phyloP scores from a whole-genome alignment of 2,329 filamentous ascomycete genomes.

The Colletotrichum caudatum region DNA sequence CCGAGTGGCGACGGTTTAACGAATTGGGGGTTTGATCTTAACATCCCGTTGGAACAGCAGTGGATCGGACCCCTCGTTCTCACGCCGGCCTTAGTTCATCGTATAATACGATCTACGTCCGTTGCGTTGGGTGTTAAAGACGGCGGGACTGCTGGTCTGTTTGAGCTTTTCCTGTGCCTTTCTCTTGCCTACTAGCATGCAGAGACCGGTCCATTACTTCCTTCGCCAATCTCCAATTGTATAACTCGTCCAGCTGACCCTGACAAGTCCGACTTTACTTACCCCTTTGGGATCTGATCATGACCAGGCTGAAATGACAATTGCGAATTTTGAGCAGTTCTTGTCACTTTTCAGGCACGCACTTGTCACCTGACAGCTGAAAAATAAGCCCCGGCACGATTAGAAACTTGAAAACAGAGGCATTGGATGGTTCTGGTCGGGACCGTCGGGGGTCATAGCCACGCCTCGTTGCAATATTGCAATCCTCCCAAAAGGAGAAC shows the following conservation, averaged over 20 bases:
- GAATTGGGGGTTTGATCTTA: conserved; percentile 13
- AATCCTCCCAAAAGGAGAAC: neutral
- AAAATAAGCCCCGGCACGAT: neutral
- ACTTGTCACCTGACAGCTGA: neutral
- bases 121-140: neutral
- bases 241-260: neutral
- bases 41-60: neutral
- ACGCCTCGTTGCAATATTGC: neutral
- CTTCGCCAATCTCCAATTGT: neutral
- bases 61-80: conserved; percentile 16
- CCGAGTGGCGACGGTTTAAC: conserved; percentile 4
- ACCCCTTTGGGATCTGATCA: neutral
- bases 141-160: conserved; percentile 21
- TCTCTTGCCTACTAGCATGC: no score
- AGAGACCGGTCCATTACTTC: neutral
- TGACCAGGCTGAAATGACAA: conserved; percentile 11
- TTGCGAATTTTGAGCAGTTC: neutral
- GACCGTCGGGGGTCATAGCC: neutral
- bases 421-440: neutral
- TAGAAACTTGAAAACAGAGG: neutral
- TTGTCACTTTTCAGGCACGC: neutral
- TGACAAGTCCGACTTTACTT: neutral
- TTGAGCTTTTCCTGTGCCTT: neutral
- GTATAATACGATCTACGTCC: conserved; percentile 8
- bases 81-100: conserved; percentile 22